phyloP scores from a whole-genome alignment of 371 early-diverging fungal genomes.

The Apophysomyces trapeziformis region DNA sequence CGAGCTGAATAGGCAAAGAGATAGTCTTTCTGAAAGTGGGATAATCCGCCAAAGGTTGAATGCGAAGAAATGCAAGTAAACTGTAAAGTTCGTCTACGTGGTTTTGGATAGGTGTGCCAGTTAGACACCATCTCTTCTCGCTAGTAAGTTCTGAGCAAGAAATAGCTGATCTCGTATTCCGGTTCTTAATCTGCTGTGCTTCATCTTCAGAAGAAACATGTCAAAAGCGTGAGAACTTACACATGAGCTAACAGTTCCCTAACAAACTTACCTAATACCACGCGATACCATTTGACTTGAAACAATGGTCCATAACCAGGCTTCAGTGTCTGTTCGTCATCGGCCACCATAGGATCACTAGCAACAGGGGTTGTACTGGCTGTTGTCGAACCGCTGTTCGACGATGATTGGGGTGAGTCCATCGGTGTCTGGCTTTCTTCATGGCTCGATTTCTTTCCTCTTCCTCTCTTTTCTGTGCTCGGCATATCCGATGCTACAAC shows the following conservation, averaged over 20 bases:
- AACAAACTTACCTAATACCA: slow-evolving; percentile 41
- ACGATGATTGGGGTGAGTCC: background rate
- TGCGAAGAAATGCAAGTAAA: slow-evolving; percentile 78
- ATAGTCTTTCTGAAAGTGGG: slow-evolving; percentile 60
- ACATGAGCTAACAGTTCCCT: background rate
- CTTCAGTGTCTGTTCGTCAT: background rate
- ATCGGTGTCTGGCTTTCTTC: background rate
- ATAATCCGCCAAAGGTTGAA: slow-evolving; percentile 64
- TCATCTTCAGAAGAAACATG: slow-evolving; percentile 66
- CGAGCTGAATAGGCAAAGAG: slow-evolving; percentile 50
- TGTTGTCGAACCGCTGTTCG: background rate
- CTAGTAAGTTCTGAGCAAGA: slow-evolving; percentile 65
- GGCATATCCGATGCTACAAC: slow-evolving; percentile 61
- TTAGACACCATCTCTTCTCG: slow-evolving; percentile 82
- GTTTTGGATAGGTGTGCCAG: slow-evolving; percentile 88
- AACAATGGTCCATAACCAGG: slow-evolving; percentile 47
- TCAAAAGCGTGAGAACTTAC: background rate
- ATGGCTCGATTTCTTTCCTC: background rate
- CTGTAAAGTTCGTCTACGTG: slow-evolving; percentile 86
- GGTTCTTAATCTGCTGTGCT: slow-evolving; percentile 89
- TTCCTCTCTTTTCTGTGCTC: slow-evolving; percentile 12
- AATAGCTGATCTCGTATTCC: slow-evolving; percentile 63
- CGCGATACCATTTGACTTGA: slow-evolving; percentile 52
- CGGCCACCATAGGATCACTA: background rate
- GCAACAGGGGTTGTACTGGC: background rate